Conservation (phyloP, 805 yeast genomes). For the Suhomyces sp. region DNA sequence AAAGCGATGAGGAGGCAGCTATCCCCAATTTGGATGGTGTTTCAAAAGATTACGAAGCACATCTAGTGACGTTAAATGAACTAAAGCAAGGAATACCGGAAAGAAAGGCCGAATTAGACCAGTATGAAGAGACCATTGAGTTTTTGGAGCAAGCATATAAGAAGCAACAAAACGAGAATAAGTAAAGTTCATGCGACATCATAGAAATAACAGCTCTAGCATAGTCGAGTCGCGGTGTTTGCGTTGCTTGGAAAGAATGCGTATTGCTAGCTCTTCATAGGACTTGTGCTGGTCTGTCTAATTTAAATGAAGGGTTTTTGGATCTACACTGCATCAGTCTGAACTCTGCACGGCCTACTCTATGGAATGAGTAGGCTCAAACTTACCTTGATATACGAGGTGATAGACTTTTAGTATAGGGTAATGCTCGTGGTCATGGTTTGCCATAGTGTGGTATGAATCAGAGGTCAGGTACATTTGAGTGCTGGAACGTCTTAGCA, state of each 20-base stretch:
- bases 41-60: constrained; percentile 23
- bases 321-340: neutral
- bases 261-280: too few relatives aligned
- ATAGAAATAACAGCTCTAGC: too few relatives aligned
- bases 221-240: neutral
- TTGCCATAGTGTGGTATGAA: too few relatives aligned
- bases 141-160: constrained; percentile 21
- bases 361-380: neutral
- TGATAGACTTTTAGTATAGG: too few relatives aligned
- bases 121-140: constrained; percentile 28
- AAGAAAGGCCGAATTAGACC: constrained; percentile 32
- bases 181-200: too few relatives aligned
- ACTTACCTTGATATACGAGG: neutral
- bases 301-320: too few relatives aligned
- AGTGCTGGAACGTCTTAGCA: too few relatives aligned
- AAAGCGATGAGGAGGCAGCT: constrained; percentile 8
- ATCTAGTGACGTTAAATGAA: constrained; percentile 28
- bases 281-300: too few relatives aligned
- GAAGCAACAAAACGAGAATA: constrained; percentile 1
- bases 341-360: neutral
- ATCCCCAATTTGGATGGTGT: constrained; percentile 16
- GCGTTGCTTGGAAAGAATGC: too few relatives aligned
- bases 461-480: too few relatives aligned
- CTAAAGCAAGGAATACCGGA: constrained; percentile 37
- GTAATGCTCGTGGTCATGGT: neutral